A percentile compares a stretch with the other conserved stretches of the same genome.
phyloP scores from a whole-genome alignment of 495 filamentous ascomycete genomes.

The Poronia punctata region DNA sequence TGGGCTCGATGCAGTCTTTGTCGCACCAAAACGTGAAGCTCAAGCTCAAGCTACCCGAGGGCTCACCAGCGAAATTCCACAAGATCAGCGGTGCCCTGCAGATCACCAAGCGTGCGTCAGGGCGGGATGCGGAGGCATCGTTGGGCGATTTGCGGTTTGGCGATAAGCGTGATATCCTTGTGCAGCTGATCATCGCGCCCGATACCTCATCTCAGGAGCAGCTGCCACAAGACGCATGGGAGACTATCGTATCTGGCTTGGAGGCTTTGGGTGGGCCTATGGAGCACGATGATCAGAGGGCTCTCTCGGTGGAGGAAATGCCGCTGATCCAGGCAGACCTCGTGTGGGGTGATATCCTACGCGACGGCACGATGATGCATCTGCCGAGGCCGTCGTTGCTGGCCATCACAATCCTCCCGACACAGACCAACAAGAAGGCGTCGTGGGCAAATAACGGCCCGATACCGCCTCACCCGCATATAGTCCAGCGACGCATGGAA shows the following conservation, averaged over 20 bases:
- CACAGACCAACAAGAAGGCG: conserved; percentile 54
- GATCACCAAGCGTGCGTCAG: conserved; percentile 95
- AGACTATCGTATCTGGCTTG: conserved; percentile 89
- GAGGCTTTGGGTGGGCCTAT: conserved; percentile 90
- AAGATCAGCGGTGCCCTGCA: conserved; percentile 97
- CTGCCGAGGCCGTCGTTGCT: conserved; percentile 83
- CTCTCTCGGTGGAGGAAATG: conserved; percentile 85
- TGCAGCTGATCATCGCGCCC: conserved; percentile 88
- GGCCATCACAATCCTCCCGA: conserved; percentile 98
- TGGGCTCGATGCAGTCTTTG: conserved; percentile 87
- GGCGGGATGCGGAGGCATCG: conserved; percentile 87
- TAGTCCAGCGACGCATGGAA: conserved; percentile 97
- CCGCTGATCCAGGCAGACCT: conserved; percentile 94
- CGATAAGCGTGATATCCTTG: conserved; percentile 94
- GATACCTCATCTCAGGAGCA: conserved; percentile 82
- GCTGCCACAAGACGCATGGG: conserved; percentile 90
- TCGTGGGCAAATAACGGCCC: conserved; percentile 65
- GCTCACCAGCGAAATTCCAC: conserved; percentile 94
- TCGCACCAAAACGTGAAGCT: conserved; percentile 99
- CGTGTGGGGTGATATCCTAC: conserved; percentile 86
- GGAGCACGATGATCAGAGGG: conserved; percentile 80
- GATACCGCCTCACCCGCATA: conserved; percentile 90
- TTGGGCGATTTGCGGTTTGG: conserved; percentile 92
- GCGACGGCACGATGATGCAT: conserved; percentile 83
- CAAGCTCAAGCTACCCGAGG: conserved; percentile 89